Evolutionary conservation across 2,329 filamentous ascomycete species (phyloP).

Genomic region (Colletotrichum tanaceti): DNA sequence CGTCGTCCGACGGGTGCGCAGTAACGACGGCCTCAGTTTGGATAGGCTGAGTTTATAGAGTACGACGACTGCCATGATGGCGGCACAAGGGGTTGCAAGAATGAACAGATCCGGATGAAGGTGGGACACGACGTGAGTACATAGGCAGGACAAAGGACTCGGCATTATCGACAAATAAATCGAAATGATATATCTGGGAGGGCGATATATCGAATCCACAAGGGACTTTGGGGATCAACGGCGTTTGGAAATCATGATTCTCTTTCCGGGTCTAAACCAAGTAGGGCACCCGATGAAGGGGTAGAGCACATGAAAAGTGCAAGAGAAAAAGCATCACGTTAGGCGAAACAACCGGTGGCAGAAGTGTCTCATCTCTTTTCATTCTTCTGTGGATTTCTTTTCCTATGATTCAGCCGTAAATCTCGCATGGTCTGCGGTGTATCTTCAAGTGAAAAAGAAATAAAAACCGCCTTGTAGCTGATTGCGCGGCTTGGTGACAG

Average conservation of each 20-base stretch:
- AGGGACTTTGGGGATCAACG: slow-evolving; percentile 6
- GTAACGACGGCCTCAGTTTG: slow-evolving; percentile 78
- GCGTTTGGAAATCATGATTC: slow-evolving; percentile 30
- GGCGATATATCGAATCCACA: slow-evolving; percentile 13
- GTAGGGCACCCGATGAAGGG: slow-evolving; percentile 10
- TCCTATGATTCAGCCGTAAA: neutral
- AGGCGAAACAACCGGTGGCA: neutral
- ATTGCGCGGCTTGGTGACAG: too few species aligned
- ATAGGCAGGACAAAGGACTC: slow-evolving; percentile 21
- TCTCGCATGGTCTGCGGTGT: neutral
- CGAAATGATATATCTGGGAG: slow-evolving; percentile 10
- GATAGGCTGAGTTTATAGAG: slow-evolving; percentile 77
- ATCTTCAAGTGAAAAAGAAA: neutral
- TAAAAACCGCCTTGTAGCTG: too few species aligned
- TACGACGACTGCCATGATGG: slow-evolving; percentile 32
- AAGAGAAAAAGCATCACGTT: slow-evolving; percentile 12
- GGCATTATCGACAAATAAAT: slow-evolving; percentile 28
- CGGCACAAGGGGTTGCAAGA: slow-evolving; percentile 43
- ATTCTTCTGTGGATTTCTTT: neutral
- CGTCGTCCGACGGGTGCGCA: slow-evolving; percentile 77
- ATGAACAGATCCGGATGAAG: slow-evolving; percentile 9
- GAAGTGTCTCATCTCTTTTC: neutral
- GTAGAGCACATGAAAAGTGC: too few species aligned
- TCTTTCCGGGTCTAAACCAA: neutral
- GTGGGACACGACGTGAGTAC: slow-evolving; percentile 15